A percentile compares a stretch with the other conserved stretches of the same genome.
phyloP scores from a whole-genome alignment of 768 basidiomycete species.

The Lactarius pseudohatsudake region DNA sequence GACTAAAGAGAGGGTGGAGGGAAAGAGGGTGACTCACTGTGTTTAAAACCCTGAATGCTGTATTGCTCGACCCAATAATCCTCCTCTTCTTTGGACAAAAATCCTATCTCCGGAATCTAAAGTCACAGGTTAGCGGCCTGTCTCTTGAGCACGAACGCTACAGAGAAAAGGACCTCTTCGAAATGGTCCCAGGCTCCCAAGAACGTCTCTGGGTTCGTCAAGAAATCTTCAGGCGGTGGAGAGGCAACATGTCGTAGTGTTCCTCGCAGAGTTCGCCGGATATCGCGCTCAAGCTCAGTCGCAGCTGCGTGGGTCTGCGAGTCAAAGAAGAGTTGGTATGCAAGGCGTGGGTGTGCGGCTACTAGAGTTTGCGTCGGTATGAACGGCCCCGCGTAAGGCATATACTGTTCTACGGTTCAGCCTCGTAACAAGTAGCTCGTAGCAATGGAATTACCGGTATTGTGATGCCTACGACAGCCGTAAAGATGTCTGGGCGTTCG shows the following conservation, averaged over 20 bases:
- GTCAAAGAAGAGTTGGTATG: conserved; percentile 61
- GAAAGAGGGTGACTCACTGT: conserved; percentile 47
- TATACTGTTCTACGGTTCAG: conserved; percentile 49
- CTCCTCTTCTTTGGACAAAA: conserved; percentile 60
- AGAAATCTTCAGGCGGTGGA: conserved; percentile 55
- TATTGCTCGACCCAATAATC: conserved; percentile 70
- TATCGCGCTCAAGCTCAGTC: conserved; percentile 54
- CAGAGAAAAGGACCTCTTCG: conserved; percentile 39
- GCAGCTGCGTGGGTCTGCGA: conserved; percentile 46
- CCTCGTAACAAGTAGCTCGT: background rate
- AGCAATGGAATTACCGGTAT: conserved; percentile 51
- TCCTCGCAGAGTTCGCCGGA: conserved; percentile 56
- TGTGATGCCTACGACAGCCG: conserved; percentile 54
- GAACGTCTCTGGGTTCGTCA: conserved; percentile 50
- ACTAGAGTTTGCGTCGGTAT: conserved; percentile 45
- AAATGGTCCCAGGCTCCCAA: conserved; percentile 52
- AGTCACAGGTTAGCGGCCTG: conserved; percentile 9
- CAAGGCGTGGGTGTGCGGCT: conserved; percentile 48
- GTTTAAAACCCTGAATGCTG: conserved; percentile 52
- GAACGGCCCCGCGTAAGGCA: conserved; percentile 52
- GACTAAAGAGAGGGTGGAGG: background rate
- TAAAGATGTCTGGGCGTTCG: conserved; percentile 62
- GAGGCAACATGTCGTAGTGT: conserved; percentile 53
- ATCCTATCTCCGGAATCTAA: conserved; percentile 62
- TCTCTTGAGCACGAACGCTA: background rate